phyloP scores from a whole-genome alignment of 1,284 basidiomycete species.

The Puccinia novopanici region DNA sequence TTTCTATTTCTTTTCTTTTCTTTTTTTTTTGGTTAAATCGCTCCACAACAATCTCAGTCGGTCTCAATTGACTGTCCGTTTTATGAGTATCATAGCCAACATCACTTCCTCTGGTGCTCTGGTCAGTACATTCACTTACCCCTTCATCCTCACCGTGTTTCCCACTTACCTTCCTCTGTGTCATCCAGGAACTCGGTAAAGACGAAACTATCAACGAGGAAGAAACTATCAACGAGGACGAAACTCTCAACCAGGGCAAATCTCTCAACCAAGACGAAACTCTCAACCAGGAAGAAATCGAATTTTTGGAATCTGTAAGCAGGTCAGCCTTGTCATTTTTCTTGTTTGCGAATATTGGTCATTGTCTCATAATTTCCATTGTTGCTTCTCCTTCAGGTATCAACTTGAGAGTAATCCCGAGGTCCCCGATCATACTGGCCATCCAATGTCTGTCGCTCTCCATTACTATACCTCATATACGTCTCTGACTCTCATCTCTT shows the following conservation, averaged over 20 bases:
- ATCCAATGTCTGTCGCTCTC: not conserved
- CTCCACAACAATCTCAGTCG: not conserved
- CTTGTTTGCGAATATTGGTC: no score
- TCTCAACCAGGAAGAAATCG: not conserved
- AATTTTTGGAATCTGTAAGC: not conserved
- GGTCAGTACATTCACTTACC: not conserved
- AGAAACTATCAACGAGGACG: no score
- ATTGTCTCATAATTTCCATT: not conserved
- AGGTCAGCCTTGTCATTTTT: not conserved
- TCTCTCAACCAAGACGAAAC: no score
- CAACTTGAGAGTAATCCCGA: not conserved
- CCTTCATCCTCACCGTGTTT: not conserved
- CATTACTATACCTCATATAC: not conserved
- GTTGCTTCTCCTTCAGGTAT: not conserved
- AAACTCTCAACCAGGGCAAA: no score
- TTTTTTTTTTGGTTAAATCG: not conserved
- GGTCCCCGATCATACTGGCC: not conserved
- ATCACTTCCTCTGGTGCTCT: not conserved
- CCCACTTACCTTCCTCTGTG: not conserved
- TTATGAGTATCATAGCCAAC: not conserved
- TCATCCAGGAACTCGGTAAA: not conserved
- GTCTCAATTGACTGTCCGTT: not conserved
- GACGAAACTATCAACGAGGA: no score
- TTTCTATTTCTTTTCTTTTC: not conserved
- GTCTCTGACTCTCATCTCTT: not conserved